phyloP scores from a whole-genome alignment of 2,329 filamentous ascomycete genomes.

The Achaetomium macrosporum region DNA sequence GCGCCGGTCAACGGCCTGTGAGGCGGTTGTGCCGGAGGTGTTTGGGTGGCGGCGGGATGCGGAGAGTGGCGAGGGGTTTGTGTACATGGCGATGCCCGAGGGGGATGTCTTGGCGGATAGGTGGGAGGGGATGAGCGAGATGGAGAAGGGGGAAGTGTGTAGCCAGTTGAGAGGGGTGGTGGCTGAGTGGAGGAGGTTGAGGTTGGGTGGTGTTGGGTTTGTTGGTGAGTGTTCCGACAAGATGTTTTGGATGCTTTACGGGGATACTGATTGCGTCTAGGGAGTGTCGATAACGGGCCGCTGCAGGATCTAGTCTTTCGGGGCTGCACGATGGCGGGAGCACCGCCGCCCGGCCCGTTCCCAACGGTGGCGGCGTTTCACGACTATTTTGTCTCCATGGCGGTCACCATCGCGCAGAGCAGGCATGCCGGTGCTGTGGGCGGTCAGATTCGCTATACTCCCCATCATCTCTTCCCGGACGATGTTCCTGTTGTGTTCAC shows the following conservation, averaged over 20 bases:
- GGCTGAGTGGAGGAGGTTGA: slow-evolving; percentile 14
- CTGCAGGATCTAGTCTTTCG: slow-evolving; percentile 14
- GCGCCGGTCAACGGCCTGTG: background rate
- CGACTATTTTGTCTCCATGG: slow-evolving; percentile 18
- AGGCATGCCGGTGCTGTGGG: background rate
- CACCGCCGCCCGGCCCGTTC: slow-evolving; percentile 14
- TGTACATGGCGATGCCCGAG: slow-evolving; percentile 16
- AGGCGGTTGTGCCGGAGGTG: slow-evolving; percentile 16
- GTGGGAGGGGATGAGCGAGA: slow-evolving; percentile 11
- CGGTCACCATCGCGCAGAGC: slow-evolving; percentile 11
- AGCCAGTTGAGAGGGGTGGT: slow-evolving; percentile 10
- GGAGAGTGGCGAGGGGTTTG: slow-evolving; percentile 13
- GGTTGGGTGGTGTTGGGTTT: slow-evolving; percentile 8
- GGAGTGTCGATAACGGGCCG: slow-evolving; percentile 18
- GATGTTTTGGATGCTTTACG: no score
- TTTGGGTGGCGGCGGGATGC: slow-evolving; percentile 20
- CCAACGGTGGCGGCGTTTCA: slow-evolving; percentile 16
- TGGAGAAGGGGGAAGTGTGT: slow-evolving; percentile 9
- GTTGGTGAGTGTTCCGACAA: slow-evolving; percentile 17
- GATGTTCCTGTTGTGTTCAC: slow-evolving; percentile 18
- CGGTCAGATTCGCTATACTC: slow-evolving; percentile 10
- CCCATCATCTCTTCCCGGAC: slow-evolving; percentile 16
- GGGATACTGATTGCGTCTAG: slow-evolving; percentile 1
- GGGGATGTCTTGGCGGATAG: slow-evolving; percentile 7
- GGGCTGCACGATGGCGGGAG: background rate